Percentiles rank a stretch among this genome's conserved stretches.
These are phyloP conservation scores for Haplosporangium sp. DNA, from an alignment of 371 early-diverging fungal genomes.

Conservation along the genomic window DNA sequence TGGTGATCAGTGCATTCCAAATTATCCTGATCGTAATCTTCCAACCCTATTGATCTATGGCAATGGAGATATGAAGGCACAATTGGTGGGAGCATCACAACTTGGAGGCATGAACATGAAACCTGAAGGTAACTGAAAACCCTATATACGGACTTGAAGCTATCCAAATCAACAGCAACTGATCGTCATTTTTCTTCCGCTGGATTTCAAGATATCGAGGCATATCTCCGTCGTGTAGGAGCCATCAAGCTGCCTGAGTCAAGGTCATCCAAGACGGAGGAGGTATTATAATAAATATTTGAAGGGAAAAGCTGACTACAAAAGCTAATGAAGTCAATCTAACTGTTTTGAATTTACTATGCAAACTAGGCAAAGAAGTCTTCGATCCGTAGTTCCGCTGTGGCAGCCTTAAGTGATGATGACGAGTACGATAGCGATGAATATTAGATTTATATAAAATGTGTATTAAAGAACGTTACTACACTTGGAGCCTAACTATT, in stretches of 20 bases:
- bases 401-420: constrained; percentile 71
- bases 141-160: background rate
- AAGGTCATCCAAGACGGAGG: constrained; percentile 29
- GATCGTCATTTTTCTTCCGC: background rate
- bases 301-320: background rate
- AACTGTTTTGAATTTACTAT: background rate
- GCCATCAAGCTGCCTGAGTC: constrained; percentile 51
- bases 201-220: constrained; percentile 41
- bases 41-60: constrained; percentile 94
- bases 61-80: constrained; percentile 84
- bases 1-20: constrained; percentile 92
- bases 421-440: constrained; percentile 67
- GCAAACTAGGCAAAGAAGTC: constrained; percentile 32
- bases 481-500: no score
- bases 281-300: constrained; percentile 22
- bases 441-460: constrained; percentile 11
- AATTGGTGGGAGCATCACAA: constrained; percentile 83
- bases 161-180: background rate
- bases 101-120: constrained; percentile 88
- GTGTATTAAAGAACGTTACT: background rate
- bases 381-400: constrained; percentile 60
- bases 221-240: constrained; percentile 52
- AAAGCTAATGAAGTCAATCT: background rate
- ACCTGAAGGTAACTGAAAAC: constrained; percentile 66
- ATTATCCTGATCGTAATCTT: constrained; percentile 92